Evolutionary conservation across 495 filamentous ascomycete species (phyloP).

Genomic region (Penicillium samsonianum): DNA sequence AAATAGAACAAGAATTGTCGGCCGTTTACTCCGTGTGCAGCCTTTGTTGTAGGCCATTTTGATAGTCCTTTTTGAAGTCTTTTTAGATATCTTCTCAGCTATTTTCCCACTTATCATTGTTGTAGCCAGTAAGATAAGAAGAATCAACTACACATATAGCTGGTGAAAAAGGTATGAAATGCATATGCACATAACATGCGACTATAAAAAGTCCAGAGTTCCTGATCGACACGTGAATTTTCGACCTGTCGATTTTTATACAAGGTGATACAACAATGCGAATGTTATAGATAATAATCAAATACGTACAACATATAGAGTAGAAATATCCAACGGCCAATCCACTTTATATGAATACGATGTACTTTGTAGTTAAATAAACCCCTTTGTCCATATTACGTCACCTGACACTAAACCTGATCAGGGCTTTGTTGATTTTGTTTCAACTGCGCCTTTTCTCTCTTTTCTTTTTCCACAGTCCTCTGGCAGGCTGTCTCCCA

Average conservation of each 20-base stretch:
- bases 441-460: constrained; percentile 26
- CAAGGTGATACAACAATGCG: neutral
- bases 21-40: neutral
- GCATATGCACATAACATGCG: neutral
- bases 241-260: constrained; percentile 5
- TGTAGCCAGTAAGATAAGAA: neutral
- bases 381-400: constrained; percentile 20
- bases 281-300: neutral
- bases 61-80: neutral
- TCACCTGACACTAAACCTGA: constrained; percentile 32
- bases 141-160: neutral
- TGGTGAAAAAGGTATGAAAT: neutral
- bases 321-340: neutral
- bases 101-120: neutral
- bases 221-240: constrained; percentile 16
- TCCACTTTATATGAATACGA: neutral
- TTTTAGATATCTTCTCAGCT: neutral
- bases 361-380: neutral
- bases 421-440: constrained; percentile 33
- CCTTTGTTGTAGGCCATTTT: neutral
- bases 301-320: too few relatives aligned
- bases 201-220: constrained; percentile 4
- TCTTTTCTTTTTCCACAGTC: constrained; percentile 29
- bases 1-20: neutral
- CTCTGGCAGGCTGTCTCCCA: constrained; percentile 28